phyloP scores from a whole-genome alignment of 2,329 filamentous ascomycete genomes.

The Coniochaeta sp. region DNA sequence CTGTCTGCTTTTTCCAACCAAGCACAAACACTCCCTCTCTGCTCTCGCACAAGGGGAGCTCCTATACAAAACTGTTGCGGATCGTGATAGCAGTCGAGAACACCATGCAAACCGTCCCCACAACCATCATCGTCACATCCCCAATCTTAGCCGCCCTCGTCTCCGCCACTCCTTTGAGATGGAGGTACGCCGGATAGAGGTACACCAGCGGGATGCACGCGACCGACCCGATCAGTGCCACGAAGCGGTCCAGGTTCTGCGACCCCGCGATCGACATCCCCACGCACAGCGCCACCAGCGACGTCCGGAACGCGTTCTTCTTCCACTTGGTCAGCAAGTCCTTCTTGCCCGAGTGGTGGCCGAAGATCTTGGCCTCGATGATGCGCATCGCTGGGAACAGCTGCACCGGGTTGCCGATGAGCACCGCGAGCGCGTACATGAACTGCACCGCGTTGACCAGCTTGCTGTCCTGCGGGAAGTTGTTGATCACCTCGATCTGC shows the following conservation, averaged over 20 bases:
- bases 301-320: constrained; percentile 61
- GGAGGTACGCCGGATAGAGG: constrained; percentile 66
- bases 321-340: constrained; percentile 63
- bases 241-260: constrained; percentile 65
- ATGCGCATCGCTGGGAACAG: constrained; percentile 68
- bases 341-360: constrained; percentile 60
- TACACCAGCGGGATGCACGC: constrained; percentile 72
- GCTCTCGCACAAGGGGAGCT: neutral
- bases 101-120: constrained; percentile 61
- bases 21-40: neutral
- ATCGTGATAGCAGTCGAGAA: constrained; percentile 63
- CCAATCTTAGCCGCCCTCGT: constrained; percentile 46
- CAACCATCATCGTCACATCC: constrained; percentile 54
- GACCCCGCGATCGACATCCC: constrained; percentile 57
- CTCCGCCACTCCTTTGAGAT: constrained; percentile 59
- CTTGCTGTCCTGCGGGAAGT: constrained; percentile 62
- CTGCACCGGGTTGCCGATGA: constrained; percentile 69
- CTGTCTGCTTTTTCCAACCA: neutral
- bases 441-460: constrained; percentile 73
- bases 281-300: constrained; percentile 51
- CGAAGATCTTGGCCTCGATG: constrained; percentile 61
- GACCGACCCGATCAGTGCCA: constrained; percentile 65
- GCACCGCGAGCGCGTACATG: constrained; percentile 64
- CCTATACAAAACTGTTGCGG: constrained; percentile 25
- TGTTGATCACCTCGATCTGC: constrained; percentile 68